Base-by-base conservation (phyloP, 305 asterid species). In the Ruellia speciosa region DNA sequence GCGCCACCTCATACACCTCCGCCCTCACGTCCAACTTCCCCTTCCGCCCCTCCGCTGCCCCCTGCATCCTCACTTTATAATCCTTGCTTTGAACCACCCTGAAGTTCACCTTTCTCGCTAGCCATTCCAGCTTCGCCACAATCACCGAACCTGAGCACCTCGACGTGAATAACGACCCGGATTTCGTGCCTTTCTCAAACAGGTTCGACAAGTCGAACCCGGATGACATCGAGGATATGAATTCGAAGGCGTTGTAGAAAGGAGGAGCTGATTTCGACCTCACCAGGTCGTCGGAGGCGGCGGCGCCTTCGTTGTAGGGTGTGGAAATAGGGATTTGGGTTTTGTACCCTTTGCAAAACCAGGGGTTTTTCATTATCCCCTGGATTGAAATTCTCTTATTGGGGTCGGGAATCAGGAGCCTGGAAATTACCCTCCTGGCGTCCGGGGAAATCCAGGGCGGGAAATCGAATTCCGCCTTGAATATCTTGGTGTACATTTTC, bases 161-260 rank as follows among this genome's bases (percentile, higher is more conserved):
- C 0, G 94, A 85, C 9, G 94, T 87, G 75, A 87, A 87, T 12
- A 82, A 58, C 0, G 96, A 75, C 0, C 79, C 77, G 0, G 86
- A 73, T 60, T 72, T 79, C 56, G 63, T 58, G 28, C 67, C 18
- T 14, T 52, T 71, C 65, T 81, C 89, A 52, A 87, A 87, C 15
- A 87, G 31, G 14, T 64, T 78, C 13, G 96, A 87, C 15, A 87
- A 53, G 39, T 85, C 93, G 52, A 85, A 87, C 3, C 96, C 96
- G 0, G 94, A 85, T 3, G 96, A 85, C 96, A 85, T 87, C 0
- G 96, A 81, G 0, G 96, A 79, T 50, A 87, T 85, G 57, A 87
- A 77, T 46, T 82, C 87, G 49, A 87, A 87, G 49, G 96, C 94
- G 20, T 82, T 87, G 69, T 72, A 85, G 49, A 73, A 87, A 7